These are phyloP conservation scores for Leptomonas pyrrhocoris DNA, from an alignment of 208 protist species.

Conservation along the genomic window DNA sequence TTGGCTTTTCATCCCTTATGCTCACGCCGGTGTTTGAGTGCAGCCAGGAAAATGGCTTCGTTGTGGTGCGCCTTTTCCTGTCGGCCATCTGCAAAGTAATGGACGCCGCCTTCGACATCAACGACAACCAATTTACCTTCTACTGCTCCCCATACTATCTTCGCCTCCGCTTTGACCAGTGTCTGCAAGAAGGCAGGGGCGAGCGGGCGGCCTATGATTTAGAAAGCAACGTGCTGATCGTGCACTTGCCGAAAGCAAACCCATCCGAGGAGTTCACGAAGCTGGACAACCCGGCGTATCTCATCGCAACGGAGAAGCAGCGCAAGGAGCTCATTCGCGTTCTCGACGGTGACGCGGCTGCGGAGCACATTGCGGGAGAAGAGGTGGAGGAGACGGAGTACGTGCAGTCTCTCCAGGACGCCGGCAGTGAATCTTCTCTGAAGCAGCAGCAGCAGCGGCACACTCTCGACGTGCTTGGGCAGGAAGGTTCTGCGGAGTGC, in stretches of 20 bases:
- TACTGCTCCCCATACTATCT: slow-evolving; percentile 91
- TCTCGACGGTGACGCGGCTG: slow-evolving; percentile 23
- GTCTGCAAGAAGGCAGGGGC: slow-evolving; percentile 69
- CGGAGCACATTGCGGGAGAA: slow-evolving; percentile 27
- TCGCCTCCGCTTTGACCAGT: slow-evolving; percentile 83
- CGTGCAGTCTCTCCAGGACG: slow-evolving; percentile 52
- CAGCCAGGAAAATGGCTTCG: slow-evolving; percentile 79
- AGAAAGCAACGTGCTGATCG: slow-evolving; percentile 68
- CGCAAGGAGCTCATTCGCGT: slow-evolving; percentile 52
- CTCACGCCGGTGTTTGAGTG: slow-evolving; percentile 87
- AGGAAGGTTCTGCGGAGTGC: slow-evolving; percentile 13
- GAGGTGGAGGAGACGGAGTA: slow-evolving; percentile 76
- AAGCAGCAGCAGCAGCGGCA: not conserved
- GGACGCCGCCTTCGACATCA: slow-evolving; percentile 82
- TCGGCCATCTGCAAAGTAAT: slow-evolving; percentile 80
- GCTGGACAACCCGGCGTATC: slow-evolving; percentile 86
- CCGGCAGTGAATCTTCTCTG: not conserved
- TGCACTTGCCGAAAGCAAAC: slow-evolving; percentile 86
- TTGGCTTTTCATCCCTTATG: slow-evolving; percentile 54
- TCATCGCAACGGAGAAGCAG: slow-evolving; percentile 87
- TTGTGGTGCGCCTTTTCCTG: slow-evolving; percentile 79
- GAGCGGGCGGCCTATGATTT: slow-evolving; percentile 84
- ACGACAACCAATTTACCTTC: slow-evolving; percentile 85
- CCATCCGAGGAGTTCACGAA: slow-evolving; percentile 69
- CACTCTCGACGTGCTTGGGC: slow-evolving; percentile 13